These are phyloP conservation scores for Cryptococcus sp. DNA, from an alignment of 1,284 basidiomycete genomes.

Conservation along the genomic window DNA sequence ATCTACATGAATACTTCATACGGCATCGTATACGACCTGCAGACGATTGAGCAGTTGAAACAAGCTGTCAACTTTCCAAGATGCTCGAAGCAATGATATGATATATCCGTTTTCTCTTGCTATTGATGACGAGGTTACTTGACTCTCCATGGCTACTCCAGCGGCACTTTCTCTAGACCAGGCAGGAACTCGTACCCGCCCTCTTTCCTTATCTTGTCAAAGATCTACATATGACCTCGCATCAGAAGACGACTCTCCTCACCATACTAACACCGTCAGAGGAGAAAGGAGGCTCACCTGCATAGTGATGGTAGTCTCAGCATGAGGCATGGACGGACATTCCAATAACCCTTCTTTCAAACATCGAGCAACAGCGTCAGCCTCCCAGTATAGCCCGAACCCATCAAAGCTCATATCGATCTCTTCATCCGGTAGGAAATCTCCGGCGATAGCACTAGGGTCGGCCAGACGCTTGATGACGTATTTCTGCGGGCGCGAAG, in stretches of 20 bases:
- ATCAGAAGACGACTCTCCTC: not conserved
- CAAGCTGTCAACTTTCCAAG: no score
- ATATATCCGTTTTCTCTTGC: no score
- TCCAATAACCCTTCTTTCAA: constrained; percentile 44
- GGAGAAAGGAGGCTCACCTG: constrained; percentile 26
- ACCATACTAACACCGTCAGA: not conserved
- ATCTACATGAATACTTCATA: no score
- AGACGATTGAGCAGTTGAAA: no score
- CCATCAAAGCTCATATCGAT: constrained; percentile 37
- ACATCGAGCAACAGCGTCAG: constrained; percentile 52
- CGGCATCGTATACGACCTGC: no score
- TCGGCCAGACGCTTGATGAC: constrained; percentile 16
- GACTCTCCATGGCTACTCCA: not conserved
- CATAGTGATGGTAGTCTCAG: constrained; percentile 48
- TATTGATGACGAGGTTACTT: no score
- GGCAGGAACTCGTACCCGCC: constrained; percentile 46
- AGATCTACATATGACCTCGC: constrained; percentile 36
- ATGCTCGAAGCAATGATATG: no score
- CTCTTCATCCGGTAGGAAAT: constrained; percentile 24
- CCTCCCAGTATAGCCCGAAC: constrained; percentile 50
- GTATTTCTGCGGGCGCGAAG: constrained; percentile 28
- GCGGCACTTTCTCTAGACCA: constrained; percentile 44
- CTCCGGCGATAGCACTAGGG: constrained; percentile 6
- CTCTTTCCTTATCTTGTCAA: constrained; percentile 50
- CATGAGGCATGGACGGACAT: constrained; percentile 40